Percentiles rank a stretch among this genome's conserved stretches.
phyloP scores from a whole-genome alignment of 371 early-diverging fungal genomes.

The Mortierella sp. region DNA sequence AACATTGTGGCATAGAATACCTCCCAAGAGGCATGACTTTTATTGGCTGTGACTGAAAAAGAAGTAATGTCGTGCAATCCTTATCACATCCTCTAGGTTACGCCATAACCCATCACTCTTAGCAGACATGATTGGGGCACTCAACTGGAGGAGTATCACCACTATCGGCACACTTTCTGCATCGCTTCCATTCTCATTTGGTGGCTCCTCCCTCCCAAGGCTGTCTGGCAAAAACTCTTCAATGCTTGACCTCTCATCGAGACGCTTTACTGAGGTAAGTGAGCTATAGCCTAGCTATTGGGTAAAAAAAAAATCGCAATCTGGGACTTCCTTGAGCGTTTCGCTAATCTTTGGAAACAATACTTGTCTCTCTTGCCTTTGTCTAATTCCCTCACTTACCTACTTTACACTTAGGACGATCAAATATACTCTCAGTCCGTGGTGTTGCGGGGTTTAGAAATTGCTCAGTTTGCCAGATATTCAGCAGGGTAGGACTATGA shows the following conservation, averaged over 20 bases:
- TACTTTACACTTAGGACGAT: slow-evolving; percentile 36
- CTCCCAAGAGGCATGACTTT: too few species aligned
- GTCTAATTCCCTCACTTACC: neutral
- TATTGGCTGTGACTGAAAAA: too few species aligned
- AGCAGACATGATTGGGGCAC: slow-evolving; percentile 54
- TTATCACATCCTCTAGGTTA: slow-evolving; percentile 42
- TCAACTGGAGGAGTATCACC: slow-evolving; percentile 62
- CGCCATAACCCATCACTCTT: slow-evolving; percentile 54
- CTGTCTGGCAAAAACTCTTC: slow-evolving; percentile 31
- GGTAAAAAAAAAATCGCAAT: too few species aligned
- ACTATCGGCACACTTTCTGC: slow-evolving; percentile 58
- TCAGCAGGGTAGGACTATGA: slow-evolving; percentile 22
- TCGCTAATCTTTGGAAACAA: too few species aligned
- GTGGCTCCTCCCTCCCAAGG: slow-evolving; percentile 31
- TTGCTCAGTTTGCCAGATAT: slow-evolving; percentile 37
- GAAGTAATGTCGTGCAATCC: too few species aligned
- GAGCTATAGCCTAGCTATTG: too few species aligned
- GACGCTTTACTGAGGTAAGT: slow-evolving; percentile 17
- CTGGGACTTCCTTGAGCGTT: neutral
- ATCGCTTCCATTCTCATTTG: slow-evolving; percentile 60
- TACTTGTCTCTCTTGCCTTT: neutral
- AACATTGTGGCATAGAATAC: too few species aligned
- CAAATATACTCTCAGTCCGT: slow-evolving; percentile 45
- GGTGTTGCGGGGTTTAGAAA: slow-evolving; percentile 44
- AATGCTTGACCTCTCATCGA: slow-evolving; percentile 36